phyloP scores from a whole-genome alignment of 345 rosid genomes.

The Conringia planisiliqua region DNA sequence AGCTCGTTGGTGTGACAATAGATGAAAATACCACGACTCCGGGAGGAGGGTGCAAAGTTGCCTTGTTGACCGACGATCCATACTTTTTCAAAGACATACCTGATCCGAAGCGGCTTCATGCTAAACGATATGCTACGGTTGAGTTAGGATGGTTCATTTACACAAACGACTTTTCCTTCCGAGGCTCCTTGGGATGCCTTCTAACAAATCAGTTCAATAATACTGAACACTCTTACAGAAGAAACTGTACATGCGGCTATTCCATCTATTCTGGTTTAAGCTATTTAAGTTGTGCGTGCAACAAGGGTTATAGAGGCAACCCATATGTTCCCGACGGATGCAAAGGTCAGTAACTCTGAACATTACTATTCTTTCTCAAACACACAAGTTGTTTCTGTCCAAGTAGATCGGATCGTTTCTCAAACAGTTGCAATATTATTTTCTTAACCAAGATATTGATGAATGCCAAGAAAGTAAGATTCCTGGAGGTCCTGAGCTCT shows the following conservation, averaged over 20 bases:
- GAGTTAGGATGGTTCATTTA: slow-evolving; percentile 3
- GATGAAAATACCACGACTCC: not conserved
- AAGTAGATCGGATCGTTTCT: not conserved
- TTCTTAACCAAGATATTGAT: not conserved
- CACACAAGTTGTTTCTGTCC: not conserved
- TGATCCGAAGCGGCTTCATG: not conserved
- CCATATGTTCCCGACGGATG: not conserved
- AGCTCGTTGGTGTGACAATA: not conserved
- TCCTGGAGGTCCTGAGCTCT: not conserved
- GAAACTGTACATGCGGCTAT: not conserved
- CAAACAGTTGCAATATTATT: not conserved
- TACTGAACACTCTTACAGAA: not conserved
- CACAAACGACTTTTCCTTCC: not conserved
- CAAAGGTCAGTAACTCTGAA: not conserved
- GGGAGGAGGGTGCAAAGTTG: not conserved
- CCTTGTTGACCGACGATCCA: not conserved
- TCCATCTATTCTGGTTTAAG: not conserved
- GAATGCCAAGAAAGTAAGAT: not conserved
- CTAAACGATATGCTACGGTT: not conserved
- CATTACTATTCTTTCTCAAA: too few species aligned
- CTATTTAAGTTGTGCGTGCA: not conserved
- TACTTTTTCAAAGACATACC: not conserved
- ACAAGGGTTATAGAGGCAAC: not conserved
- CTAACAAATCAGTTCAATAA: not conserved
- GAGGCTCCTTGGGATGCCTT: not conserved